These are phyloP conservation scores for Aspergillus nanangensis DNA, from an alignment of 495 filamentous ascomycete species.

Conservation along the genomic window DNA sequence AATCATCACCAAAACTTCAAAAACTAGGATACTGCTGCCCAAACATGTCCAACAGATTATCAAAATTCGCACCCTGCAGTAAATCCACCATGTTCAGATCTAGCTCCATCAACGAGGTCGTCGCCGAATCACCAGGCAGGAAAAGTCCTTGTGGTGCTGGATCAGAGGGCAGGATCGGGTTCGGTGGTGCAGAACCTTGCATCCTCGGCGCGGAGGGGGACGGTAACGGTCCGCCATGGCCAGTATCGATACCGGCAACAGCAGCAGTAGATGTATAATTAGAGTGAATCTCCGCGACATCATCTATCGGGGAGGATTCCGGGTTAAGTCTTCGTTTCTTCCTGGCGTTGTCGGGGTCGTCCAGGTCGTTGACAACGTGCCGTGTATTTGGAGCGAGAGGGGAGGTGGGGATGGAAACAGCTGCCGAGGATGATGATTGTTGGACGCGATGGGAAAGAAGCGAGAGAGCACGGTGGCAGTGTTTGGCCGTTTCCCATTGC, in stretches of 20 bases:
- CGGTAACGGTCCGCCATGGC: no score
- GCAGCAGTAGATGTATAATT: background rate
- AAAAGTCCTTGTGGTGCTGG: conserved; percentile 9
- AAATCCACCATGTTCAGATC: conserved; percentile 38
- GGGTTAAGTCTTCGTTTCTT: background rate
- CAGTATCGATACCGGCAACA: no score
- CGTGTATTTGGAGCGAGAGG: background rate
- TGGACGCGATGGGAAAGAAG: conserved; percentile 24
- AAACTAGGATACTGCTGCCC: conserved; percentile 35
- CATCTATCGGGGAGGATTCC: no score
- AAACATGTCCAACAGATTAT: conserved; percentile 35
- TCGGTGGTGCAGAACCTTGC: no score
- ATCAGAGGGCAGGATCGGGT: background rate
- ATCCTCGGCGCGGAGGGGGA: no score
- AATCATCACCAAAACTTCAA: no score
- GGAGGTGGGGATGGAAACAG: background rate
- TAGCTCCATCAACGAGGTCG: conserved; percentile 20
- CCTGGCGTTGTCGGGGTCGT: background rate
- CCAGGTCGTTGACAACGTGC: no score
- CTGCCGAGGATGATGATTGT: background rate
- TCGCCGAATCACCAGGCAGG: conserved; percentile 3
- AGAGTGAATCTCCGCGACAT: no score
- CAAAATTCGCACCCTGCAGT: conserved; percentile 31
- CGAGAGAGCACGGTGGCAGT: conserved; percentile 30
- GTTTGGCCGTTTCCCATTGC: conserved; percentile 39